These are phyloP conservation scores for Leishmania major DNA, from an alignment of 208 protist genomes.

Conservation along the genomic window DNA sequence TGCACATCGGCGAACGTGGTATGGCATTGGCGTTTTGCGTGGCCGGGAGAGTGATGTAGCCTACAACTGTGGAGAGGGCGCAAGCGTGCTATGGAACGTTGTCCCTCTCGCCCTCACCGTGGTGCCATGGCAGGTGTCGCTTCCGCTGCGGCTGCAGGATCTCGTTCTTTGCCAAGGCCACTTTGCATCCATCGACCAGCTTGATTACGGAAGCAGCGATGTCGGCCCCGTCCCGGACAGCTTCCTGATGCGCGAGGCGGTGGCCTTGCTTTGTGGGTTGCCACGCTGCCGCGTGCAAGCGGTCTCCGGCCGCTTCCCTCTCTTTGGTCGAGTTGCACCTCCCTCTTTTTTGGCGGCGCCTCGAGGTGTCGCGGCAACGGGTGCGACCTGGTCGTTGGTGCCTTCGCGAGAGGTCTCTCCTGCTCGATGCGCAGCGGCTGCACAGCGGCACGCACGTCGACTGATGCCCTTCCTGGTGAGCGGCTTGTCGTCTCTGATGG, in stretches of 20 bases:
- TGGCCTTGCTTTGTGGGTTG: slow-evolving; percentile 36
- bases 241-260: slow-evolving; percentile 17
- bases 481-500: slow-evolving; percentile 9
- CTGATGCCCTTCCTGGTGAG: background rate
- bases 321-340: slow-evolving; percentile 8
- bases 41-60: background rate
- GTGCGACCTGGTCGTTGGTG: slow-evolving; percentile 8
- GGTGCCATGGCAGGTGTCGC: slow-evolving; percentile 7
- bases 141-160: background rate
- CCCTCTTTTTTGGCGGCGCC: background rate
- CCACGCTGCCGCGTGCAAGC: slow-evolving; percentile 32
- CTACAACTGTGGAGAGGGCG: background rate
- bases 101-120: slow-evolving; percentile 1
- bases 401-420: background rate
- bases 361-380: background rate
- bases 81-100: slow-evolving; percentile 1
- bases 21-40: slow-evolving; percentile 6
- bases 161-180: slow-evolving; percentile 10
- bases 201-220: slow-evolving; percentile 2
- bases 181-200: slow-evolving; percentile 8
- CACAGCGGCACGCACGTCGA: slow-evolving; percentile 2
- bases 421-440: slow-evolving; percentile 1
- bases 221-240: slow-evolving; percentile 14
- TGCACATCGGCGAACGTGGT: background rate
- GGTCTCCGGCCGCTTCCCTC: slow-evolving; percentile 21